Base-by-base conservation (phyloP, 805 yeast genomes). In the Metschnikowia orientalis region DNA sequence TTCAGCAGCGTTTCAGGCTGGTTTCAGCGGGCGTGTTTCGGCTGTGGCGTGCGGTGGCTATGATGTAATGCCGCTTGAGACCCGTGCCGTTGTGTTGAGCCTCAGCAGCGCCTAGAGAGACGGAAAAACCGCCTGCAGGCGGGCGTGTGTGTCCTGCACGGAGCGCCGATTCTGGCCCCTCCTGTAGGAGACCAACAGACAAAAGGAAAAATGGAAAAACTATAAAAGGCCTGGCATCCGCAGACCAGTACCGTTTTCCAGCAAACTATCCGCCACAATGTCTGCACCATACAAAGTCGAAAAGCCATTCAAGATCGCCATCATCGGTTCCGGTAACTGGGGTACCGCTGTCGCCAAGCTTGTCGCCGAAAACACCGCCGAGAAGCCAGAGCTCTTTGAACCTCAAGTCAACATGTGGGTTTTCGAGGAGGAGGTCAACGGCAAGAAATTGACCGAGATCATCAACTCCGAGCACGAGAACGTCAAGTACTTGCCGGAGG, bases 281-380 rank as follows among this genome's bases (percentile, higher is more conserved):
- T 47, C 56, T 23, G 42, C 53, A 15, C 61, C 67, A 33, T 59
- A 58, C 40, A 49, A 48, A 25, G 50, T 64, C 35, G 56, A 44
- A 21, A 49, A 42, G 21, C 60, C 61, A 3, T 64, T 63, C 53
- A 59, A 44, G 40, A 51, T 67, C 32, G 60, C 67, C 45, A 64
- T 67, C 34, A 59, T 67, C 33, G 72, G 72, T 11, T 63, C 69
- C 12, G 72, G 72, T 23, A 67, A 65, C 49, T 67, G 72, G 72
- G 72, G 72, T 17, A 66, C 72, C 25, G 65, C 71, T 27, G 64
- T 67, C 18, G 71, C 72, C 39, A 67, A 66, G 50, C 55, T 67
- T 18, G 45, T 67, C 27, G 68, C 72, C 9, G 71, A 67, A 47
- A 67, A 67, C 53, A 52, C 69, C 22, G 50, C 50, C 20, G 58